Conservation (phyloP, 176 grass and related monocot genomes). For the Echinochloa phyllopogon region DNA sequence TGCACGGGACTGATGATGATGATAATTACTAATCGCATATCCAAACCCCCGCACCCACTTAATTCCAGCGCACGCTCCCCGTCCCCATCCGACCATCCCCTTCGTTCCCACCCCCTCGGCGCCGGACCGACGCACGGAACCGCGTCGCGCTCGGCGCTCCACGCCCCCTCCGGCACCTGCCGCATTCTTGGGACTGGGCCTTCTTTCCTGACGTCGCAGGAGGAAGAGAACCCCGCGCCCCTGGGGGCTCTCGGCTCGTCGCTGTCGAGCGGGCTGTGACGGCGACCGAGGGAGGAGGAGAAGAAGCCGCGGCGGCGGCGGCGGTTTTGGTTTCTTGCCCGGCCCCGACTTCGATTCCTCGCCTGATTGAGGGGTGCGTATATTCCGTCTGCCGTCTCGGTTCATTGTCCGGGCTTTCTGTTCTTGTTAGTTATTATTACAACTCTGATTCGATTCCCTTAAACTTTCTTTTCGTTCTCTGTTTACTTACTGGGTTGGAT, state of each 20-base stretch:
- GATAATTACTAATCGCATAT: background rate
- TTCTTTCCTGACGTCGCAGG: background rate
- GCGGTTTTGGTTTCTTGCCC: slow-evolving; percentile 17
- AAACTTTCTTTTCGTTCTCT: background rate
- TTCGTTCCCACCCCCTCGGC: background rate
- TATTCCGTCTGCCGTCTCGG: slow-evolving; percentile 6
- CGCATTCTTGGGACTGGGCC: background rate
- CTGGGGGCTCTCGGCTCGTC: background rate
- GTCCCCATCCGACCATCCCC: background rate
- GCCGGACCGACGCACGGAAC: background rate
- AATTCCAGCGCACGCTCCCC: slow-evolving; percentile 18
- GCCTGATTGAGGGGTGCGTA: background rate
- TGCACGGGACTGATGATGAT: background rate
- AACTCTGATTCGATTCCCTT: background rate
- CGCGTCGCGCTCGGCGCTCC: background rate
- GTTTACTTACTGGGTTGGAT: slow-evolving; percentile 12
- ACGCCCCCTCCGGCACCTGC: background rate
- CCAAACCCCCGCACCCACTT: background rate
- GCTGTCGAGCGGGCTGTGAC: background rate
- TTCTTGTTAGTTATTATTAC: background rate
- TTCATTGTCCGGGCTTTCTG: background rate
- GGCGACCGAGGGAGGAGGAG: no score
- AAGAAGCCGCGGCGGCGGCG: background rate
- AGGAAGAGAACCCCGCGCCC: no score
- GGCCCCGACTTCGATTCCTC: slow-evolving; percentile 19